Evolutionary conservation across 169 alveolate species (phyloP).

Genomic region (Perkinsus marinus): DNA sequence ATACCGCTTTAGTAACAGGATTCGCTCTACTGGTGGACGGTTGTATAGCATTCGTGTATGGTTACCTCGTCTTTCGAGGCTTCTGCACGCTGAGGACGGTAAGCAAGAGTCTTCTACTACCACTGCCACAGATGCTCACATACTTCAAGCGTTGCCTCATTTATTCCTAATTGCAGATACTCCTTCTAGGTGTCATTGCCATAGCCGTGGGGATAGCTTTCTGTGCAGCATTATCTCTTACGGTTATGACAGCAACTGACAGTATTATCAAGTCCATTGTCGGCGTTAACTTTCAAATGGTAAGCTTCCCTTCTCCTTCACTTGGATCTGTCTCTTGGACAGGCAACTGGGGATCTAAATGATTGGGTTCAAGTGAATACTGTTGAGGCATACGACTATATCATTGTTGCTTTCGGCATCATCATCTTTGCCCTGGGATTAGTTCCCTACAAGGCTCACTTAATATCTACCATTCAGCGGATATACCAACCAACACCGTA

Average conservation of each 20-base stretch:
- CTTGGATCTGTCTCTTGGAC: background rate
- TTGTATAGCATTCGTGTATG: background rate
- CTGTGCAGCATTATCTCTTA: background rate
- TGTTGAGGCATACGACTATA: background rate
- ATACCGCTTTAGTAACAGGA: background rate
- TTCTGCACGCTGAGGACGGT: background rate
- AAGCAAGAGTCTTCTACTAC: too few species aligned
- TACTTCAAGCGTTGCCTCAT: background rate
- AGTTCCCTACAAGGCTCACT: background rate
- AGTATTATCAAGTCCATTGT: too few species aligned
- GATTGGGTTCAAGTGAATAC: background rate
- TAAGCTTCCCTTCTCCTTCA: too few species aligned
- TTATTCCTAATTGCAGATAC: background rate
- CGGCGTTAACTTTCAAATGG: too few species aligned
- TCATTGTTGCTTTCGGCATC: background rate
- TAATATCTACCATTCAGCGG: background rate
- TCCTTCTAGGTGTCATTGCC: background rate
- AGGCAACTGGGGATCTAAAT: background rate
- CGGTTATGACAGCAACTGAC: too few species aligned
- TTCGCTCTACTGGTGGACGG: background rate
- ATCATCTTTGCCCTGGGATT: background rate
- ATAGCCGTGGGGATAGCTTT: background rate
- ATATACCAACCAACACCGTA: background rate
- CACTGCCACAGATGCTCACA: too few species aligned
- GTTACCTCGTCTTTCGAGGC: background rate